Conservation (phyloP, 163 green algal species). For the Chlamydomonas reinhardtii region DNA sequence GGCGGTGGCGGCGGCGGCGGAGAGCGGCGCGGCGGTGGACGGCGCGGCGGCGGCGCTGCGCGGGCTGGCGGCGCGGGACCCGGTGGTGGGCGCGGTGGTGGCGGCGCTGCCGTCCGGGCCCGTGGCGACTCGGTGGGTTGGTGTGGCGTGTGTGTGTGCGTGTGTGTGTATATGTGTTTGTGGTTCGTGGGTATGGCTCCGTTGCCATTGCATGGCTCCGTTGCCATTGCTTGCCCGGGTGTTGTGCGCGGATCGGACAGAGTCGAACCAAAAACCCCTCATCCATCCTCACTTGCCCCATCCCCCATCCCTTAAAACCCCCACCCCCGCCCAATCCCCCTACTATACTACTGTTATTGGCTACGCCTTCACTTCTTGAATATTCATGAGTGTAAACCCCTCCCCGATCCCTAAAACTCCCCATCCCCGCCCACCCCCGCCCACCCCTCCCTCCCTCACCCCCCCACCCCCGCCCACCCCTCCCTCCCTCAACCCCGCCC, state of each 20-base stretch:
- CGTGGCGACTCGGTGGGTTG: constrained; percentile 9
- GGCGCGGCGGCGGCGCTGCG: constrained; percentile 30
- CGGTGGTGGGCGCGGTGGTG: constrained; percentile 26
- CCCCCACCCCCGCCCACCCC: background rate
- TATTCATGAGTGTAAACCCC: too few relatives aligned
- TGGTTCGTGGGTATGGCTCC: too few relatives aligned
- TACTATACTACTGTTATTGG: too few relatives aligned
- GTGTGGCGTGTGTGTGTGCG: background rate
- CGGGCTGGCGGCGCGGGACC: background rate
- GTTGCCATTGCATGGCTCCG: too few relatives aligned
- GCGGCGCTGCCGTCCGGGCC: constrained; percentile 4
- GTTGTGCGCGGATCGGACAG: too few relatives aligned
- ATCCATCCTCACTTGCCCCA: too few relatives aligned
- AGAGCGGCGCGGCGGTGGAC: constrained; percentile 30
- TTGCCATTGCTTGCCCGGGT: too few relatives aligned
- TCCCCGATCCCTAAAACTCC: too few relatives aligned
- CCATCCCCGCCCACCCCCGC: background rate
- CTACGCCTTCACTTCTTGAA: too few relatives aligned
- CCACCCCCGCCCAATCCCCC: too few relatives aligned
- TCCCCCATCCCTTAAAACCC: too few relatives aligned
- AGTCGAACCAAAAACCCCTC: too few relatives aligned
- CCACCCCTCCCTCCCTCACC: background rate
- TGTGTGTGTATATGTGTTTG: background rate
- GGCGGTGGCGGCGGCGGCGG: constrained; percentile 36
- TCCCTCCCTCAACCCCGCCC: background rate